These are phyloP conservation scores for Candida railenensis DNA, from an alignment of 805 yeast genomes.

Conservation along the genomic window DNA sequence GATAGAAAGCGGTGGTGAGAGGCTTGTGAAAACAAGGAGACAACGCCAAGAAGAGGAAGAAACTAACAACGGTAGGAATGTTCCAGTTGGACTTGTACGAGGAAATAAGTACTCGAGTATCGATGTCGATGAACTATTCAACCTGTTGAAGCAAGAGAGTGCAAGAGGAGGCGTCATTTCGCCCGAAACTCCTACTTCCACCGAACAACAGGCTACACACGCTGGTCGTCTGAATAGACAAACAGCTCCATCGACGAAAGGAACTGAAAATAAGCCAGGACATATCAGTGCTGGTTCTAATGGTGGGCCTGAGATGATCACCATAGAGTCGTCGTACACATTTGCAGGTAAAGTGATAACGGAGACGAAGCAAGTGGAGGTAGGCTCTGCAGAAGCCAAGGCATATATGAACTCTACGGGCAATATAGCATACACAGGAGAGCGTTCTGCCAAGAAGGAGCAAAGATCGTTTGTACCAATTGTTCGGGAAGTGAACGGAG, in stretches of 20 bases:
- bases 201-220: neutral
- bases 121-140: conserved; percentile 34
- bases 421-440: conserved; percentile 22
- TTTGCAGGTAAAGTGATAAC: conserved; percentile 85
- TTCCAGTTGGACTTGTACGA: conserved; percentile 14
- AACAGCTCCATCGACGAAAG: conserved; percentile 9
- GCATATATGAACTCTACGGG: conserved; percentile 64
- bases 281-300: too few relatives aligned
- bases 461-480: conserved; percentile 33
- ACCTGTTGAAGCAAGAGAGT: conserved; percentile 20
- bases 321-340: conserved; percentile 74
- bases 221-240: neutral
- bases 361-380: conserved; percentile 76
- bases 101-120: conserved; percentile 30
- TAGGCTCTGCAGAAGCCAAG: conserved; percentile 80
- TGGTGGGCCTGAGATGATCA: conserved; percentile 50
- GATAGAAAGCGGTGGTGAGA: conserved; percentile 51
- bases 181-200: neutral
- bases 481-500: conserved; percentile 31
- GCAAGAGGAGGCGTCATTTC: conserved; percentile 6
- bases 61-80: conserved; percentile 11
- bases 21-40: conserved; percentile 67
- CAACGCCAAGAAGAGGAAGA: conserved; percentile 49
- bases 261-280: conserved; percentile 11
- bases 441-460: neutral